These are phyloP conservation scores for Leccinum fallax DNA, from an alignment of 1,284 basidiomycete genomes.

Conservation along the genomic window DNA sequence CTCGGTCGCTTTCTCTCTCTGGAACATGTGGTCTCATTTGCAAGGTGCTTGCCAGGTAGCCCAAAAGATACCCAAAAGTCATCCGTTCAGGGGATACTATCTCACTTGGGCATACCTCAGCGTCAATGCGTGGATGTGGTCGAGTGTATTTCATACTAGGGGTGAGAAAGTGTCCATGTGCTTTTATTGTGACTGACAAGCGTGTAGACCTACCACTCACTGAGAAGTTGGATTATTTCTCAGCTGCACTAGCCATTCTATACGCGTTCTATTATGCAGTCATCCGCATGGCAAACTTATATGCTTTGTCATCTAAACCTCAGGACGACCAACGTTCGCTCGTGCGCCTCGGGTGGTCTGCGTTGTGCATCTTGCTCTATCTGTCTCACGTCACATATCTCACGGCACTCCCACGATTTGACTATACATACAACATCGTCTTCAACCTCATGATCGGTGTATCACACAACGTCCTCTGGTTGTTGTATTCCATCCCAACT, in stretches of 20 bases:
- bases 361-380: constrained; percentile 54
- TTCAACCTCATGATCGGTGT: constrained; percentile 82
- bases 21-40: constrained; percentile 80
- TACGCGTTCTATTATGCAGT: constrained; percentile 75
- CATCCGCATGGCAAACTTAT: constrained; percentile 81
- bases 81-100: constrained; percentile 77
- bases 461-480: constrained; percentile 87
- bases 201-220: constrained; percentile 76
- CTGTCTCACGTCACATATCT: constrained; percentile 80
- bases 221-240: constrained; percentile 95
- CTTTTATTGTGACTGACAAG: constrained; percentile 13
- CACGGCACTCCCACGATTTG: constrained; percentile 76
- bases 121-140: constrained; percentile 94
- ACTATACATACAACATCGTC: constrained; percentile 94
- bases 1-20: constrained; percentile 85
- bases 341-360: constrained; percentile 42
- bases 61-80: constrained; percentile 51
- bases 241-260: constrained; percentile 83
- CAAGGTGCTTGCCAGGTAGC: constrained; percentile 56
- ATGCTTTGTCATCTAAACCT: constrained; percentile 39
- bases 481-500: constrained; percentile 63
- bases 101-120: constrained; percentile 70
- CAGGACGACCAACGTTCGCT: constrained; percentile 8
- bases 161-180: constrained; percentile 48
- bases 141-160: constrained; percentile 89